Evolutionary conservation across 192 early-diverging fungal species (phyloP).

Genomic region (Allomyces macrogynus): DNA sequence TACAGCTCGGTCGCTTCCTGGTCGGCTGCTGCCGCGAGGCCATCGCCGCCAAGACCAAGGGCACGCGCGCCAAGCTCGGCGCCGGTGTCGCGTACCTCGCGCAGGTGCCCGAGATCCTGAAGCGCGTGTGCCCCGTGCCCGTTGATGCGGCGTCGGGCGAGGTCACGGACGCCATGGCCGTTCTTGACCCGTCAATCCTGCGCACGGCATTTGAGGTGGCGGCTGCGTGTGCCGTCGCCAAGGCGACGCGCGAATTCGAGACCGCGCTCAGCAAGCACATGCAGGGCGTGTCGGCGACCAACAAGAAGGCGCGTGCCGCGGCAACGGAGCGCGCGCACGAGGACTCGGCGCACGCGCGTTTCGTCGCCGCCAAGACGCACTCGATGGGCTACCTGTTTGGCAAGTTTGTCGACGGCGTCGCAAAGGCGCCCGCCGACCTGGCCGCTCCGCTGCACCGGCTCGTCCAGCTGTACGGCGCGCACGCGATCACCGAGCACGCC

Average conservation of each 20-base stretch:
- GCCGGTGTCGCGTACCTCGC: slow-evolving; percentile 59
- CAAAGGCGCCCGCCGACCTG: slow-evolving; percentile 36
- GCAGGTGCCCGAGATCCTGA: slow-evolving; percentile 18
- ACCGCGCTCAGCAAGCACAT: slow-evolving; percentile 12
- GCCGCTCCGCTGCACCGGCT: slow-evolving; percentile 43
- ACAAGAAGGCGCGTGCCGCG: slow-evolving; percentile 25
- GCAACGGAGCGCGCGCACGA: slow-evolving; percentile 68
- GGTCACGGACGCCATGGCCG: slow-evolving; percentile 27
- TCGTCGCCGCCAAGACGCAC: slow-evolving; percentile 66
- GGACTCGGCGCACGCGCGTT: slow-evolving; percentile 61
- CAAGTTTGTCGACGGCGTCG: slow-evolving; percentile 58
- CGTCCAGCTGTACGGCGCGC: slow-evolving; percentile 60
- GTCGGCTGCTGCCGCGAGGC: slow-evolving; percentile 47
- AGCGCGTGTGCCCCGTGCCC: slow-evolving; percentile 8
- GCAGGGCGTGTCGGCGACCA: too few relatives aligned
- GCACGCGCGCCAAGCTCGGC: slow-evolving; percentile 21
- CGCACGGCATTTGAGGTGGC: slow-evolving; percentile 63
- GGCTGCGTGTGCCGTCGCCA: slow-evolving; percentile 58
- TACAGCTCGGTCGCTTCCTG: slow-evolving; percentile 74
- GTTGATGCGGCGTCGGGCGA: slow-evolving; percentile 12
- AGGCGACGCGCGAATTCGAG: slow-evolving; percentile 63
- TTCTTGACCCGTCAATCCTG: slow-evolving; percentile 37
- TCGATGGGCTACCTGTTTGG: slow-evolving; percentile 66
- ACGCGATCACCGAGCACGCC: slow-evolving; percentile 58
- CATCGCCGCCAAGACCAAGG: slow-evolving; percentile 42